Conservation (phyloP, 306 rosid genomes). For the Quillaja saponaria region DNA sequence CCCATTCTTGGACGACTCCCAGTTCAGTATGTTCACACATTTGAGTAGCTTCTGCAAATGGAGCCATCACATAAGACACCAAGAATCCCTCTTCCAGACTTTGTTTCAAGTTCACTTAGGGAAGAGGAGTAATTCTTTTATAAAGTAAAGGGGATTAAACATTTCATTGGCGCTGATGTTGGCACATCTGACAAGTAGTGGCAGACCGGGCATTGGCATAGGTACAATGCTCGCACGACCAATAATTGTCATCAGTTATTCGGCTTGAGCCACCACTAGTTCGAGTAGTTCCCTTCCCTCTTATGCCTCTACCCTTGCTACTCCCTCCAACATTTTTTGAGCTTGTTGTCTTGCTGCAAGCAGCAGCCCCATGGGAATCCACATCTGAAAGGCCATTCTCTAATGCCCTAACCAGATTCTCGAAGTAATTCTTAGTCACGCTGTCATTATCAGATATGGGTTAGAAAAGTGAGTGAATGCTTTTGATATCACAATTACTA, state of each 20-base stretch:
- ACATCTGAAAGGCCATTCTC: constrained; percentile 62
- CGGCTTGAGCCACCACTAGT: constrained; percentile 27
- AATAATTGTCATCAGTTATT: constrained; percentile 35
- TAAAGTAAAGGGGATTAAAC: too few relatives aligned
- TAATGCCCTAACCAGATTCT: constrained; percentile 66
- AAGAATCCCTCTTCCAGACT: background rate
- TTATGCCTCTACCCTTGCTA: constrained; percentile 45
- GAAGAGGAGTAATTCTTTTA: background rate
- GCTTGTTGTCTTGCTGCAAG: constrained; percentile 54
- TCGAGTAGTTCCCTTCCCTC: constrained; percentile 42
- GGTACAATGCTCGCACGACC: constrained; percentile 49
- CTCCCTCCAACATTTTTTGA: constrained; percentile 51
- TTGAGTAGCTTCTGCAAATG: constrained; percentile 29
- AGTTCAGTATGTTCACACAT: constrained; percentile 21
- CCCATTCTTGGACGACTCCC: constrained; percentile 22
- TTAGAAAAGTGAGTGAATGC: background rate
- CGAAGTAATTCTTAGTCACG: constrained; percentile 66
- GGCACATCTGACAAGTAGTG: constrained; percentile 44
- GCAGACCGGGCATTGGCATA: constrained; percentile 37
- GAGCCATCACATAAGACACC: constrained; percentile 22
- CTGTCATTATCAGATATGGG: constrained; percentile 16
- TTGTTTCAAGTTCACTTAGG: background rate
- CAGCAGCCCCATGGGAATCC: constrained; percentile 48
- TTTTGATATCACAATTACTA: background rate
- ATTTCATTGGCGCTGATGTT: constrained; percentile 12